Evolutionary conservation across 768 basidiomycete genomes (phyloP), one percentile per base, ranked within the genome.

Genomic region (Favolaschia claudopus): DNA sequence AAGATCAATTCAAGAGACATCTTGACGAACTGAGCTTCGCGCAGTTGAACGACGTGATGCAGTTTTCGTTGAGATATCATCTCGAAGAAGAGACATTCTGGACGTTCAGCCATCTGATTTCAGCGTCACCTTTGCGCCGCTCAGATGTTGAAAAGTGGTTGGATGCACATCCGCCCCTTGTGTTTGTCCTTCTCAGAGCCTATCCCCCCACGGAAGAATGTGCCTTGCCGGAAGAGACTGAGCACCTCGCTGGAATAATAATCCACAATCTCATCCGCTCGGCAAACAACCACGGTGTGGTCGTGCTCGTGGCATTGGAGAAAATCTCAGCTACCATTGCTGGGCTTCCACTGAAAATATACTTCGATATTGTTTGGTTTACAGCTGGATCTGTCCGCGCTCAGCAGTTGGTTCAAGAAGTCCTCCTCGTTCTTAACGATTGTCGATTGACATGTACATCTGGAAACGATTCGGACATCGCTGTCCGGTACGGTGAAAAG

Each of bases 391-490:
- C 79, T 46, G 78, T 88, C 33, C 82, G 87, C 0, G 69, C 84
- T 0, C 76, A 74, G 27, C 73, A 80, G 7, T 74, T 88, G 3
- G 76, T 82, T 0, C 88, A 88, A 64, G 88, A 89, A 69, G 71
- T 85, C 2, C 76, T 90, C 8, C 71, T 89, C 1, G 84, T 87
- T 5, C 71, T 90, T 12, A 79, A 86, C 60, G 87, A 87, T 33
- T 75, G 75, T 28, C 78, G 81, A 2, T 53, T 60, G 2, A 52
- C 54, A 29, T 5, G 59, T 62, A 58, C 52, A 66, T 67, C 55
- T 53, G 71, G 43, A 51, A 60, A 70, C 4, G 54, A 69, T 5
- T 65, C 69, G 14, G 68, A 66, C 1, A 37, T 58, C 0, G 63
- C 72, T 0, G 61, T 72, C 37, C 66, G 69, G n/a, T 85, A 89